Evolutionary conservation across 495 filamentous ascomycete genomes (phyloP), one percentile per base, ranked within the genome.

Genomic region (Lasiosphaeris hirsuta): DNA sequence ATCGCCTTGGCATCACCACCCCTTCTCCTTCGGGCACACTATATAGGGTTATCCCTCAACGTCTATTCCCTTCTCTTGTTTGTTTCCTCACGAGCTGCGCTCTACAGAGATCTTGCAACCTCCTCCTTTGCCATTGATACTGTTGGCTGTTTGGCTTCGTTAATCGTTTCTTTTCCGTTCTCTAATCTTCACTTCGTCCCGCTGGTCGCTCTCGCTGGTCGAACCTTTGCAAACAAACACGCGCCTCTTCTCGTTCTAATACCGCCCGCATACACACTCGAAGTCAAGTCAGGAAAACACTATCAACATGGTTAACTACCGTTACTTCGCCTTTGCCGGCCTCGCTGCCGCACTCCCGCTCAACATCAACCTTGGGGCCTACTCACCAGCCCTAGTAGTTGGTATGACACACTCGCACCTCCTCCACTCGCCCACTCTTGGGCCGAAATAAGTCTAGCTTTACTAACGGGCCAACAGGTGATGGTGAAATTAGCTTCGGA

Each of bases 401-500:
- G 68, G 68, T 69, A 63, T 34, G 64, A 15, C 34, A 9, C 23
- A 1, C 38, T 13, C 13, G 11, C 11, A n/a, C 11, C 42, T 5
- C 23, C 36, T 8, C 35, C 17, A 2, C 3, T 41, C 10, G 33
- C 19, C 19, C 35, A 38, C 10, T 38, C 37, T 30, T 2, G 10
- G 14, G 23, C n/a, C 38, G n/a, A 1, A 15, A 11, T 0, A 15
- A 30, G 10, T 5, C 30, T 38, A 56, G 11, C 8, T 58, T 37
- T 13, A 13, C 58, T 68, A 41, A 70, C 62, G 61, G 47, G 54
- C 69, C 77, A 67, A 78, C 78, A 78, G 81, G 81, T 82, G 80
- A 83, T 76, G 81, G 80, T 73, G 81, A 84, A 70, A 83, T 83
- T 60, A 82, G 79, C 58, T 81, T 83, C 59, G 79, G 79, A 55